phyloP scores from a whole-genome alignment of 306 rosid species.

The Biancaea sappan region DNA sequence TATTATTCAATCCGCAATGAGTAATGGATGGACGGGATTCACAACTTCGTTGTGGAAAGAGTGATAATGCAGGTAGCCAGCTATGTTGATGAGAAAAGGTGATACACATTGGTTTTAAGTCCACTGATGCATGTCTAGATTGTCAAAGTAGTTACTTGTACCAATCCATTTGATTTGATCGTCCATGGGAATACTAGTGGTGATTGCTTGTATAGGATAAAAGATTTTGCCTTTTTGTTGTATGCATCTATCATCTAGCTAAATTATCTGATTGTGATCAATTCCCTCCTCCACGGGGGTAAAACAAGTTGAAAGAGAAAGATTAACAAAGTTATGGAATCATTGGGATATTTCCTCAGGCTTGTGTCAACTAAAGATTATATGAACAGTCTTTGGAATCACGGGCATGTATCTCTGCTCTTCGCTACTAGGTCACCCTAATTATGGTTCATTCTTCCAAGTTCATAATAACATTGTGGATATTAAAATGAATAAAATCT shows the following conservation, averaged over 20 bases:
- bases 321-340: conserved; percentile 1
- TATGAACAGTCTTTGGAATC: not conserved
- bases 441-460: not conserved
- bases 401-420: not conserved
- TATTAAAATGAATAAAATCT: too few species aligned
- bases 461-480: too few species aligned
- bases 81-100: conserved; percentile 4
- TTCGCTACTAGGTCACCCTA: not conserved
- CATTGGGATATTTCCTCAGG: not conserved
- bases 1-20: conserved; percentile 89
- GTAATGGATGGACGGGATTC: conserved; percentile 40
- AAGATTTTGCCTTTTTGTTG: conserved; percentile 37
- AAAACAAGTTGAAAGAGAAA: not conserved
- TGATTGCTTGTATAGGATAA: conserved; percentile 50
- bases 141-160: conserved; percentile 28
- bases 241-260: conserved; percentile 15
- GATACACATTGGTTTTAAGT: conserved; percentile 20
- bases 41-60: conserved; percentile 23
- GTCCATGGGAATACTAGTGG: conserved; percentile 31
- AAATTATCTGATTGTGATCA: conserved; percentile 24
- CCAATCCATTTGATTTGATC: conserved; percentile 27
- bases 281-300: conserved; percentile 11
- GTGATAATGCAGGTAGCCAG: conserved; percentile 4
- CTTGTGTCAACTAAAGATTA: not conserved
- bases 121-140: conserved; percentile 32